Evolutionary conservation across 805 yeast genomes (phyloP), one percentile per base, ranked within the genome.

Genomic region (Yarrowia sp.): DNA sequence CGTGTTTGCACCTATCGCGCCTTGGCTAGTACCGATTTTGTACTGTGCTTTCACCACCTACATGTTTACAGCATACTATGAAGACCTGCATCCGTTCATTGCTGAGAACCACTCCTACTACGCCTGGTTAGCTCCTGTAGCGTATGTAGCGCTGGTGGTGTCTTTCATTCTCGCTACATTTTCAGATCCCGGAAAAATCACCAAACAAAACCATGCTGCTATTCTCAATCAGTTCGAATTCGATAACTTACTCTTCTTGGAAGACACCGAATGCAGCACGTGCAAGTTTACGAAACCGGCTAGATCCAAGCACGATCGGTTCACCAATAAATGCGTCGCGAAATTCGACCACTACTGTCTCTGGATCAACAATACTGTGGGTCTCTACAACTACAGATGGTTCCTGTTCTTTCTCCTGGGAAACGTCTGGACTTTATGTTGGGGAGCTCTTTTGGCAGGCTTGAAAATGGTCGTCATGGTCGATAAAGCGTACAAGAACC

Each of bases 291-390:
- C 66, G 73, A 84, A 74, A 61, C 89, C 89, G 0, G 88, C 89
- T 3, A 73, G 89, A 33, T 81, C 86, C 13, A 85, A 84, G 71
- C 89, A 85, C 71, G 86, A 89, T 72, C 75, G 82, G 11, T 74
- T 75, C 11, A 85, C 88, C 71, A 73, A 77, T 44, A 65, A 71
- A 22, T 85, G 89, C 70, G 74, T 81, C 1, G 75, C 79, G 43
- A 69, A 81, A 67, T 78, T 74, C 68, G 89, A 85, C 73, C 89
- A 85, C 70, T 88, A 85, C 73, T 85, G 89, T 70, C 71, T 84
- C 14, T 85, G 87, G 86, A 74, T 85, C 66, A 85, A 85, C 73
- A 84, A 83, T 68, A 85, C 88, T 70, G 77, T 85, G 22, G 89
- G 89, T 5, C 77, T 78, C 67, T 79, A 82, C 51, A 90, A 90